A percentile compares a stretch with the other conserved stretches of the same genome.
Evolutionary conservation across 306 rosid genomes (phyloP).

Genomic region (Senna siamea): DNA sequence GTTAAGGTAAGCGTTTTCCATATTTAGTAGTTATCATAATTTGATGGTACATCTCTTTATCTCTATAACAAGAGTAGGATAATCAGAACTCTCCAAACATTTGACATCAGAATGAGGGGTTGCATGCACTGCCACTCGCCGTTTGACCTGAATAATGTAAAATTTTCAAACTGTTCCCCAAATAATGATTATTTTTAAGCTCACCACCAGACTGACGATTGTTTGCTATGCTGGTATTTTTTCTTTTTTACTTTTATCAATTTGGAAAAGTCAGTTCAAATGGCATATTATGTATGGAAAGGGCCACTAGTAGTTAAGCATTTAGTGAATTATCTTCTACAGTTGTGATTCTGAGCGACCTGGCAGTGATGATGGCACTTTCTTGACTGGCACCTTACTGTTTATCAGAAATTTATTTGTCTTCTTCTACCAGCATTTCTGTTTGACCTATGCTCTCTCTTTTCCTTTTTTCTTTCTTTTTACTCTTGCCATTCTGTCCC

Average conservation of each 20-base stretch:
- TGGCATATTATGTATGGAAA: background rate
- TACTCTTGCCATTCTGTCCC: too few species aligned
- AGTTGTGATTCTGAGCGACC: background rate
- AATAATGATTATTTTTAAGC: background rate
- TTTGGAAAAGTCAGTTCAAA: background rate
- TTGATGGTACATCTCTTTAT: slow-evolving; percentile 34
- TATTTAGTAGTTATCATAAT: slow-evolving; percentile 15
- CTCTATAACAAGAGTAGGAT: slow-evolving; percentile 1
- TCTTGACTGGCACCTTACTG: background rate
- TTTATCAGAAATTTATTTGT: too few species aligned
- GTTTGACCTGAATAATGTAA: background rate
- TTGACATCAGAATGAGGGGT: slow-evolving; percentile 17
- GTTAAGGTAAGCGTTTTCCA: slow-evolving; percentile 65
- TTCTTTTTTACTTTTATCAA: background rate
- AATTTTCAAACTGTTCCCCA: background rate
- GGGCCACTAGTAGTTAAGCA: background rate
- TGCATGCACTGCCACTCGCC: background rate
- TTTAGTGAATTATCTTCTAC: background rate
- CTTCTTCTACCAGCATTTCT: too few species aligned
- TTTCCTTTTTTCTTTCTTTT: too few species aligned
- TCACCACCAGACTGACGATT: background rate
- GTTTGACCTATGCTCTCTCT: too few species aligned
- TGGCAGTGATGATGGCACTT: background rate
- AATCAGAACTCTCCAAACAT: background rate
- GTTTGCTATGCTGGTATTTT: background rate